Evolutionary conservation across 1,284 basidiomycete genomes (phyloP).

Genomic region (Puccinia hordei): DNA sequence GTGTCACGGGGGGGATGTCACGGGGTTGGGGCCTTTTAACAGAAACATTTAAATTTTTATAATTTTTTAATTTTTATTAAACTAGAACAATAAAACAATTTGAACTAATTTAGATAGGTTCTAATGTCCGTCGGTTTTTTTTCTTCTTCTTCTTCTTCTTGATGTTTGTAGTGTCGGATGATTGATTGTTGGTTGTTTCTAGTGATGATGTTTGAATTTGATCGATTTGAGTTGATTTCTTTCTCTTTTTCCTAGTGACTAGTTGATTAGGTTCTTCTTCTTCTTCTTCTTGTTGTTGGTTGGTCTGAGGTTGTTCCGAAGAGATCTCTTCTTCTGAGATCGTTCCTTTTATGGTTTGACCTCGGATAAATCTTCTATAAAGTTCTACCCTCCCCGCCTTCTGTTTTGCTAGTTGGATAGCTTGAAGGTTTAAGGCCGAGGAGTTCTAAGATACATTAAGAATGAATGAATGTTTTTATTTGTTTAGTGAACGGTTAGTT

Average conservation of each 20-base stretch:
- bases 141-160: too few species aligned
- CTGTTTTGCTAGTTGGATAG: slow-evolving; percentile 8
- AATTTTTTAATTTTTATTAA: too few species aligned
- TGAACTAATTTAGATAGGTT: neutral
- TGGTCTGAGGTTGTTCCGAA: neutral
- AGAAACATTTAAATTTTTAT: too few species aligned
- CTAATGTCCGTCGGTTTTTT: neutral
- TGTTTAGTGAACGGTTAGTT: too few species aligned
- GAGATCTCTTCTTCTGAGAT: slow-evolving; percentile 26
- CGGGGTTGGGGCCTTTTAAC: too few species aligned
- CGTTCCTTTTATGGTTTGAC: slow-evolving; percentile 22
- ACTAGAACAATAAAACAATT: neutral
- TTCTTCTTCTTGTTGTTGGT: neutral
- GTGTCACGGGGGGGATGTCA: too few species aligned
- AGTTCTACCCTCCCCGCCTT: slow-evolving; percentile 18
- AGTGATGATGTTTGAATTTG: too few species aligned
- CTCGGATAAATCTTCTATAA: slow-evolving; percentile 26
- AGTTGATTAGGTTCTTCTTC: neutral
- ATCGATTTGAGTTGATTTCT: too few species aligned
- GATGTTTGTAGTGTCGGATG: too few species aligned
- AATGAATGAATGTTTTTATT: too few species aligned
- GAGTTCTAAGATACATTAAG: too few species aligned
- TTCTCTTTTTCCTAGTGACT: neutral
- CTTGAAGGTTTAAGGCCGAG: slow-evolving; percentile 21
- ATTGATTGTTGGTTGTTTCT: too few species aligned